These are phyloP conservation scores for Diplodia sapinea DNA, from an alignment of 2,329 filamentous ascomycete species.

Conservation along the genomic window DNA sequence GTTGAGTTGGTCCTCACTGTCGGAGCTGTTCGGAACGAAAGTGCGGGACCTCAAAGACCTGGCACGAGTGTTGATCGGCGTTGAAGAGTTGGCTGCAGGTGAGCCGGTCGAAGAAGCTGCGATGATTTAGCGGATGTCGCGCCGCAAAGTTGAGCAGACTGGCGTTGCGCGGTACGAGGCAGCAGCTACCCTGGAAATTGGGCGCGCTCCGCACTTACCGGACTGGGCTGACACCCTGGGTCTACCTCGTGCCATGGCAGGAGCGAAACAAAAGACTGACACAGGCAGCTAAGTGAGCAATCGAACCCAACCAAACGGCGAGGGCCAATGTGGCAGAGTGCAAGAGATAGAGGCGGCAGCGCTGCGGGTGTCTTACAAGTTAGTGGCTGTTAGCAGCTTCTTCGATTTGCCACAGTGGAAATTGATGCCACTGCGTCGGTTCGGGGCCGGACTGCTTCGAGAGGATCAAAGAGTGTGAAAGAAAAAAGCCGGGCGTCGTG, in stretches of 20 bases:
- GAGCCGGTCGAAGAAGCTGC: not conserved
- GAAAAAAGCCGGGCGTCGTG: not conserved
- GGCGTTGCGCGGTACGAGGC: not conserved
- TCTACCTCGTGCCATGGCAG: slow-evolving; percentile 21
- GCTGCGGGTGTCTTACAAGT: slow-evolving; percentile 14
- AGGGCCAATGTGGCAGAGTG: not conserved
- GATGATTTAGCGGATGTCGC: not conserved
- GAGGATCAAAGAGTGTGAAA: slow-evolving; percentile 4
- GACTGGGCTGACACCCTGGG: slow-evolving; percentile 5
- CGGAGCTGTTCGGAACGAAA: slow-evolving; percentile 44
- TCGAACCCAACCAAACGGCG: not conserved
- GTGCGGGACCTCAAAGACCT: slow-evolving; percentile 32
- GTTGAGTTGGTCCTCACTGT: slow-evolving; percentile 36
- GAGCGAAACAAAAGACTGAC: not conserved
- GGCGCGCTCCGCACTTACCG: slow-evolving; percentile 15
- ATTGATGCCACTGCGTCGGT: not conserved
- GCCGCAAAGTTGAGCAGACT: not conserved
- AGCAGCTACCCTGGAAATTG: not conserved
- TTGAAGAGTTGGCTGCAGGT: not conserved
- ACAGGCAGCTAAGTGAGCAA: not conserved
- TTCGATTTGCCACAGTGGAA: slow-evolving; percentile 27
- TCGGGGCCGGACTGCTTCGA: not conserved
- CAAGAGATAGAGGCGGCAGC: not conserved
- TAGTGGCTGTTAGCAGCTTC: slow-evolving; percentile 13
- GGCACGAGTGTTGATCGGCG: not conserved